Conservation (phyloP, 768 basidiomycete genomes). For the Rhizopogon roseolus region DNA sequence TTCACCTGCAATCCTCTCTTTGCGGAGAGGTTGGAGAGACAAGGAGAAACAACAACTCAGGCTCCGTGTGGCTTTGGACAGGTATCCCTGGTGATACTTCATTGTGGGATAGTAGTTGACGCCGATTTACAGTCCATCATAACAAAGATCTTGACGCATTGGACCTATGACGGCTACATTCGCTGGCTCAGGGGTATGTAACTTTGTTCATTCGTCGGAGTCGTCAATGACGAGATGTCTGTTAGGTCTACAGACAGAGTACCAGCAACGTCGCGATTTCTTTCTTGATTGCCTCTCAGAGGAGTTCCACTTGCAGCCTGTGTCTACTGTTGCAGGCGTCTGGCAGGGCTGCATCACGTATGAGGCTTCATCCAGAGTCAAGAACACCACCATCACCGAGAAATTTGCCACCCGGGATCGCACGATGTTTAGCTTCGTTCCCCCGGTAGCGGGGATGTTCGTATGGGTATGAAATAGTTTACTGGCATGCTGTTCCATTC, state of each 20-base stretch:
- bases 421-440: slow-evolving; percentile 61
- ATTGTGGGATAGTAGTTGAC: neutral
- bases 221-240: neutral
- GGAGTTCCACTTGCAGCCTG: slow-evolving; percentile 52
- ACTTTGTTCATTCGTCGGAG: neutral
- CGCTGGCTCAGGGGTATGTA: slow-evolving; percentile 70
- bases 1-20: slow-evolving; percentile 74
- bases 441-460: slow-evolving; percentile 84
- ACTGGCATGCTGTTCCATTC: neutral
- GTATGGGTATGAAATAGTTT: slow-evolving; percentile 47
- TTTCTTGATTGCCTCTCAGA: slow-evolving; percentile 61
- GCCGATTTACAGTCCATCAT: slow-evolving; percentile 41
- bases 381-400: slow-evolving; percentile 28
- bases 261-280: slow-evolving; percentile 53
- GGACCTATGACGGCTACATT: slow-evolving; percentile 69
- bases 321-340: slow-evolving; percentile 20
- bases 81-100: slow-evolving; percentile 25
- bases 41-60: slow-evolving; percentile 64
- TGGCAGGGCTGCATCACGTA: slow-evolving; percentile 39
- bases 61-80: slow-evolving; percentile 71
- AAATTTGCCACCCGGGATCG: slow-evolving; percentile 28
- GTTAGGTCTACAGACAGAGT: slow-evolving; percentile 49
- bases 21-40: slow-evolving; percentile 68
- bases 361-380: slow-evolving; percentile 37
- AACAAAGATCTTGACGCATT: slow-evolving; percentile 54